Base-by-base conservation (phyloP, 176 grass and related monocot species). In the Oropetium thomaeum region DNA sequence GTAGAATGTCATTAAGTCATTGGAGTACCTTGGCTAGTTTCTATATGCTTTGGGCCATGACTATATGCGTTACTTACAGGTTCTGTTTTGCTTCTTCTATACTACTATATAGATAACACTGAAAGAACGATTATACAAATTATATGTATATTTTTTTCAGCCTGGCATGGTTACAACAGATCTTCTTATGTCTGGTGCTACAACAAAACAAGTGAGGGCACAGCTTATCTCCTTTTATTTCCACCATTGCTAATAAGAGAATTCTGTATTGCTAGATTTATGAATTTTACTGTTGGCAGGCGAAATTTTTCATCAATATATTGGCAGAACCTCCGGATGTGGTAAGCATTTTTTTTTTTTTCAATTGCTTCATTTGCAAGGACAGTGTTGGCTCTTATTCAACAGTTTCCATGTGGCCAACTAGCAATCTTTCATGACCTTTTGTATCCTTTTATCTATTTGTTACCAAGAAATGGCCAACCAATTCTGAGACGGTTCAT, bases 271-370 rank as follows among this genome's bases (percentile, higher is more conserved):
- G 45, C 39, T 87, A 60, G 82, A 63, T 75, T 73, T 41, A 14
- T 63, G 26, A 71, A 62, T 58, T 57, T 74, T 60, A 58, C 34
- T 83, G 54, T 71, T 79, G 57, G 30, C 75, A 97, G 95, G 91
- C 95, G 61, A 98, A 98, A 74, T 92, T 98, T 87, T 98, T 98
- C 89, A 98, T 98, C 83, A 98, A 98, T 82, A 92, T 98, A 81
- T 85, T 98, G 81, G 95, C 95, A n/a, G 95, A 98, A 74, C 58
- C 95, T 73, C 91, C 95, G 85, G 88, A 94, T 69, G 95, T 98
- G 91, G 95, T 98, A 88, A 93, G 77, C 68, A 29, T 33, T 86
- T 54, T 26, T 48, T 65, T 55, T n/a, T n/a, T n/a, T n/a, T n/a
- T n/a, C n/a, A n/a, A 55, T 65, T 51, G 20, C 74, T 53, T 44